phyloP scores from a whole-genome alignment of 257 asterid genomes.

The Fraxinus quadrangulata region DNA sequence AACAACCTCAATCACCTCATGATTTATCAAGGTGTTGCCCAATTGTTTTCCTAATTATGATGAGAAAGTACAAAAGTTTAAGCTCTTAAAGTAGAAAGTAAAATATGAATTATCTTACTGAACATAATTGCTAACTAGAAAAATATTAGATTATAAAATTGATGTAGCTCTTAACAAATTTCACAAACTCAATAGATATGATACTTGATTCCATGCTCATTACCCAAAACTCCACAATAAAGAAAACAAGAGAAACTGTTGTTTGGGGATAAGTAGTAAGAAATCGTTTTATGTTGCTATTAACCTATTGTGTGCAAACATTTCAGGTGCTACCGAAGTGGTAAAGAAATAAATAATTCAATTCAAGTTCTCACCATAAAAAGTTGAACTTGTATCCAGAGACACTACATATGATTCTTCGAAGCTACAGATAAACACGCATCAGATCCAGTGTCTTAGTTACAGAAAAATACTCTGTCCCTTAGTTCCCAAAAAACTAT shows the following conservation, averaged over 20 bases:
- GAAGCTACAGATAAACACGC: neutral
- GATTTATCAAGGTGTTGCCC: conserved; percentile 10
- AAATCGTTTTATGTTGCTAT: neutral
- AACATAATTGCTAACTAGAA: neutral
- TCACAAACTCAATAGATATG: neutral
- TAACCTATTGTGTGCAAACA: conserved; percentile 9
- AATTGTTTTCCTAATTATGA: conserved; percentile 16
- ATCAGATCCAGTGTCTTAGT: conserved; percentile 9
- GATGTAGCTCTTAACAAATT: neutral
- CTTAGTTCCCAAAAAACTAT: conserved; percentile 10
- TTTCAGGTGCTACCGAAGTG: neutral
- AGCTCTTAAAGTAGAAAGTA: neutral
- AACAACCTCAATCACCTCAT: neutral
- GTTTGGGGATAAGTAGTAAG: neutral
- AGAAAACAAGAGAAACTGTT: neutral
- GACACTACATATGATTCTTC: conserved; percentile 13
- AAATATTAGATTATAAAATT: neutral
- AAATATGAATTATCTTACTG: neutral
- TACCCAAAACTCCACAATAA: neutral
- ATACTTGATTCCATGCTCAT: neutral
- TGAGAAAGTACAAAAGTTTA: neutral
- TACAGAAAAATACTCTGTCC: neutral
- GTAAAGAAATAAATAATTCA: conserved; percentile 3
- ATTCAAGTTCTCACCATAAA: conserved; percentile 6
- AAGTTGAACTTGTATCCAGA: conserved; percentile 12